phyloP scores from a whole-genome alignment of 164 flowering plant genomes.

The Euptelea pleiosperma region DNA sequence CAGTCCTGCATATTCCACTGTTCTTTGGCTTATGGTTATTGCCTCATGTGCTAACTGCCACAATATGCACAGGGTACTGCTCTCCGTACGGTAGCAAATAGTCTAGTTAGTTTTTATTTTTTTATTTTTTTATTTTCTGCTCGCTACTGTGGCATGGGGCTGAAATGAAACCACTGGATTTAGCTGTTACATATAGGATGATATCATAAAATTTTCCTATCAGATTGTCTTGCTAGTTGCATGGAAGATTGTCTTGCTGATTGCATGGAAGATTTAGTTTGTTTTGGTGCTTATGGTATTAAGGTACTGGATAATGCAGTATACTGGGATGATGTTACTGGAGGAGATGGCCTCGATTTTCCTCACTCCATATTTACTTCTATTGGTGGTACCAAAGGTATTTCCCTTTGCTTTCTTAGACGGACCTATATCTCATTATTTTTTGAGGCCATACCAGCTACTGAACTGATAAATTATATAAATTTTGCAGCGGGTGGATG shows the following conservation, averaged over 20 bases:
- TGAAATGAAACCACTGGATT: too few species aligned
- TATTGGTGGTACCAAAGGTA: conserved; percentile 90
- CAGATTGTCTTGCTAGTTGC: background rate
- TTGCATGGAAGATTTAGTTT: background rate
- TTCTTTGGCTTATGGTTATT: too few species aligned
- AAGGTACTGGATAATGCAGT: conserved; percentile 45
- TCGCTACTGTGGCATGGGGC: too few species aligned
- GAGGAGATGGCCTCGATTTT: conserved; percentile 99
- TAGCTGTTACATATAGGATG: too few species aligned
- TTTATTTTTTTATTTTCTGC: too few species aligned
- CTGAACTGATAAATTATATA: conserved; percentile 3
- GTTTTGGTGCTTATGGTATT: conserved; percentile 12
- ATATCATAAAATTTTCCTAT: too few species aligned
- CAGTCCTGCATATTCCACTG: too few species aligned
- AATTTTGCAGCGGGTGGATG: conserved; percentile 79
- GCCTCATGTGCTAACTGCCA: too few species aligned
- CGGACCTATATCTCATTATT: background rate
- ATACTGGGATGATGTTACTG: conserved; percentile 89
- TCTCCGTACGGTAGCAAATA: too few species aligned
- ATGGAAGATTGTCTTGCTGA: background rate
- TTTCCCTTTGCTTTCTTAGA: background rate
- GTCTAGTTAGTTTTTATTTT: too few species aligned
- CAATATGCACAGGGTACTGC: too few species aligned
- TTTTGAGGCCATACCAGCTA: background rate
- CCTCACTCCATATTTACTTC: conserved; percentile 82